Evolutionary conservation across 2,329 filamentous ascomycete genomes (phyloP).

Genomic region (Xylariales sp.): DNA sequence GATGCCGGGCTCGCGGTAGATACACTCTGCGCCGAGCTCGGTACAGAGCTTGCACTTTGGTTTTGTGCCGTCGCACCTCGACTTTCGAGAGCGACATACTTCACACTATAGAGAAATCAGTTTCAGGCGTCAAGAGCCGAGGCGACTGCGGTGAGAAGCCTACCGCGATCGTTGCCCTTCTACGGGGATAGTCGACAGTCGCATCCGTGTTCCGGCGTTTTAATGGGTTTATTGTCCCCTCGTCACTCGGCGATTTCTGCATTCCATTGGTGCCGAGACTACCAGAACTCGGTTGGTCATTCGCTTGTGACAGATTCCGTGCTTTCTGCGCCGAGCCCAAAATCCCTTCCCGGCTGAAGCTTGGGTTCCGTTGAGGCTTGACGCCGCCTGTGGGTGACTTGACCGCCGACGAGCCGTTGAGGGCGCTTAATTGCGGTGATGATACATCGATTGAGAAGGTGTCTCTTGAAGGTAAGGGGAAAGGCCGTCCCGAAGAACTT

Average conservation of each 20-base stretch:
- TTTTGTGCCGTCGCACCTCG: slow-evolving; percentile 80
- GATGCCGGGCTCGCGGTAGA: slow-evolving; percentile 87
- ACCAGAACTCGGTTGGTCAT: slow-evolving; percentile 53
- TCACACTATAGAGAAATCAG: slow-evolving; percentile 69
- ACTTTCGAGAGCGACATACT: slow-evolving; percentile 83
- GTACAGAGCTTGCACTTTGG: slow-evolving; percentile 88
- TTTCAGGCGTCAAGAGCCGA: slow-evolving; percentile 19
- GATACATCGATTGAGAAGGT: slow-evolving; percentile 62
- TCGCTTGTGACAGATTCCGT: slow-evolving; percentile 66
- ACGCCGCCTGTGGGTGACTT: slow-evolving; percentile 62
- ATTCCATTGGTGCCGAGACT: slow-evolving; percentile 53
- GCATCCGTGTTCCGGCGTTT: slow-evolving; percentile 72
- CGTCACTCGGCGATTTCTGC: slow-evolving; percentile 62
- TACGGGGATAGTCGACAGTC: slow-evolving; percentile 71
- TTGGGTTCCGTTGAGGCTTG: slow-evolving; percentile 61
- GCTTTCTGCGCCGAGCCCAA: slow-evolving; percentile 65
- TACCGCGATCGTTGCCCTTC: slow-evolving; percentile 75
- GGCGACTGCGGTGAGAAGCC: slow-evolving; percentile 48
- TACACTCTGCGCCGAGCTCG: slow-evolving; percentile 83
- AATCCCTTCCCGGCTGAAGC: slow-evolving; percentile 67
- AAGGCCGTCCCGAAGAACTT: slow-evolving; percentile 55
- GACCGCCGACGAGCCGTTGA: slow-evolving; percentile 57
- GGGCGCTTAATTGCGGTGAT: slow-evolving; percentile 56
- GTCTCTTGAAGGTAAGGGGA: slow-evolving; percentile 60
- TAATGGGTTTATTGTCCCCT: slow-evolving; percentile 62